These are phyloP conservation scores for Citropsis articulata DNA, from an alignment of 345 rosid species.

Conservation along the genomic window DNA sequence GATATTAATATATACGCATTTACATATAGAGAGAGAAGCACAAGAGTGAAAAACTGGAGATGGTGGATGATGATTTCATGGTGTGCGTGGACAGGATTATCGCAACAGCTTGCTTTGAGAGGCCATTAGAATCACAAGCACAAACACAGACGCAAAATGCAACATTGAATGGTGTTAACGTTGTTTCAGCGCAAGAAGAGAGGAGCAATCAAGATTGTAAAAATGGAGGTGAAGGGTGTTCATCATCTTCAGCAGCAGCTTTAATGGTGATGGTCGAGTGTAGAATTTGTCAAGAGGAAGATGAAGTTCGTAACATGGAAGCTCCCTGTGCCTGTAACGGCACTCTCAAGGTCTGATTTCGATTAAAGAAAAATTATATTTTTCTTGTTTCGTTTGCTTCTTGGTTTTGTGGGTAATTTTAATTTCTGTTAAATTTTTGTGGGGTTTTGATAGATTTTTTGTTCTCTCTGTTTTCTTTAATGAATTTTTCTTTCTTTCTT, in stretches of 20 bases:
- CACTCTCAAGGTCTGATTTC: slow-evolving; percentile 51
- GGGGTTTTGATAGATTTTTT: not conserved
- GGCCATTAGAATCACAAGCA: not conserved
- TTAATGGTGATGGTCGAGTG: slow-evolving; percentile 43
- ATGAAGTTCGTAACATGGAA: slow-evolving; percentile 41
- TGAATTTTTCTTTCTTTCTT: not conserved
- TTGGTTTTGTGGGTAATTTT: not conserved
- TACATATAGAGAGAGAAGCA: not conserved
- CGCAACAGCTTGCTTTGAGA: slow-evolving; percentile 35
- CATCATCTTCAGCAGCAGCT: slow-evolving; percentile 6
- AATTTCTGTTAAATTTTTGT: not conserved
- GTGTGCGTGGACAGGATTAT: slow-evolving; percentile 41
- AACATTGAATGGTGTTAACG: not conserved
- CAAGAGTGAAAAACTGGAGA: not conserved
- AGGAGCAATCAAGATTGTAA: not conserved
- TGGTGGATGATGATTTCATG: slow-evolving; percentile 53
- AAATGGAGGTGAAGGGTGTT: slow-evolving; percentile 27
- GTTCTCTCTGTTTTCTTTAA: too few species aligned
- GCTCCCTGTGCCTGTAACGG: slow-evolving; percentile 70
- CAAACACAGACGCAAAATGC: not conserved
- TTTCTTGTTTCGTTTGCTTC: not conserved
- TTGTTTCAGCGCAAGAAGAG: slow-evolving; percentile 9
- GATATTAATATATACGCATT: too few species aligned
- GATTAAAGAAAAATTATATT: not conserved
- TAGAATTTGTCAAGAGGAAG: slow-evolving; percentile 72